phyloP scores from a whole-genome alignment of 257 asterid species.

The Solanum microdontum region DNA sequence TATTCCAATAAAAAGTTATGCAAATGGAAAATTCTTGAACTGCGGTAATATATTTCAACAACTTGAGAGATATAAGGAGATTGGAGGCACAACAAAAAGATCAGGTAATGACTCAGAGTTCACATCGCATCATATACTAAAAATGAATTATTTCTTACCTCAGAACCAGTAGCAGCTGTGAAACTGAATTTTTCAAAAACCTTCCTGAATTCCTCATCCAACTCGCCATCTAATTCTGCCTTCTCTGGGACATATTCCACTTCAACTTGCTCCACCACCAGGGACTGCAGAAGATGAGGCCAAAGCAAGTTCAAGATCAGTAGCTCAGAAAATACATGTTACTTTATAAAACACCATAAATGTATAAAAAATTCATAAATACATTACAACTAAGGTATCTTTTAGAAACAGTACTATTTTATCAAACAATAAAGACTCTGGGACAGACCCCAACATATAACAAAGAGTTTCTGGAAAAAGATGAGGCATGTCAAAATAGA shows the following conservation, averaged over 20 bases:
- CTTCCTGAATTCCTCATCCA: slow-evolving; percentile 73
- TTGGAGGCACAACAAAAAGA: neutral
- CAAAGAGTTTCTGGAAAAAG: neutral
- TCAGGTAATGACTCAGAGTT: neutral
- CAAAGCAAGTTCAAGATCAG: neutral
- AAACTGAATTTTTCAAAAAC: slow-evolving; percentile 83
- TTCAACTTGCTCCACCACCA: slow-evolving; percentile 57
- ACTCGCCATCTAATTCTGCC: slow-evolving; percentile 55
- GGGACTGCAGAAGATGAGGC: slow-evolving; percentile 16
- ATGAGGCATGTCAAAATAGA: neutral
- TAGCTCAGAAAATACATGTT: neutral
- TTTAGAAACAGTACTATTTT: neutral
- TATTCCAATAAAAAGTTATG: neutral
- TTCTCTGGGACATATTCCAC: slow-evolving; percentile 86
- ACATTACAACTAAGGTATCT: neutral
- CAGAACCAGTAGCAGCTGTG: slow-evolving; percentile 34
- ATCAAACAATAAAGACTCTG: neutral
- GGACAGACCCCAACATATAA: neutral
- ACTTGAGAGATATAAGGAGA: neutral
- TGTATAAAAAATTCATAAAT: neutral
- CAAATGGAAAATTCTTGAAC: neutral
- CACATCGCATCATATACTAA: neutral
- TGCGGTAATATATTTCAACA: neutral
- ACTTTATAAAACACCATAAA: neutral
- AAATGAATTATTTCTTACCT: slow-evolving; percentile 30